Percentiles rank a stretch among this genome's conserved stretches.
phyloP scores from a whole-genome alignment of 768 basidiomycete genomes.

The Mycena floridula region DNA sequence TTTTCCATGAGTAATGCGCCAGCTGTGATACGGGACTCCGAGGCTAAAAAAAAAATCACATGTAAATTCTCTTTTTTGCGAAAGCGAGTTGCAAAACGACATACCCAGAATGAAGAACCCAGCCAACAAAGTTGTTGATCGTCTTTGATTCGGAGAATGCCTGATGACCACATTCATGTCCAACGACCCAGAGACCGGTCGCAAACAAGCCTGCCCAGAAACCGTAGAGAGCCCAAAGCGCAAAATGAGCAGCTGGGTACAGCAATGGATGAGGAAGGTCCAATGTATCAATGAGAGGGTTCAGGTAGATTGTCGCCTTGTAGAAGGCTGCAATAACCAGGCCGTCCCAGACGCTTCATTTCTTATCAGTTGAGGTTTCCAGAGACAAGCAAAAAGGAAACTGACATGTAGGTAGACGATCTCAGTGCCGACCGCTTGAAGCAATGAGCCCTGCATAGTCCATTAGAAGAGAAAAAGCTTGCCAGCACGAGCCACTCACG shows the following conservation, averaged over 20 bases:
- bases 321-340: slow-evolving; percentile 62
- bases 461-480: slow-evolving; percentile 1
- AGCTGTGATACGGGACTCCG: slow-evolving; percentile 94
- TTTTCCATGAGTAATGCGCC: slow-evolving; percentile 91
- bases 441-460: slow-evolving; percentile 62
- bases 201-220: slow-evolving; percentile 81
- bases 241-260: slow-evolving; percentile 55
- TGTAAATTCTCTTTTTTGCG: slow-evolving; percentile 12
- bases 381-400: slow-evolving; percentile 4
- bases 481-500: slow-evolving; percentile 40
- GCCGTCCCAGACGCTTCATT: slow-evolving; percentile 64
- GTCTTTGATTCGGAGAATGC: slow-evolving; percentile 90
- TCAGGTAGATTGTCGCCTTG: slow-evolving; percentile 60
- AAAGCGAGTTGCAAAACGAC: slow-evolving; percentile 18
- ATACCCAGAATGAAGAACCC: slow-evolving; percentile 86
- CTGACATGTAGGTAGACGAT: slow-evolving; percentile 76
- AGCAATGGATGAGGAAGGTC: slow-evolving; percentile 54
- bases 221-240: slow-evolving; percentile 76
- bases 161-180: slow-evolving; percentile 95
- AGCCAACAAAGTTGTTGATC: slow-evolving; percentile 90
- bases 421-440: slow-evolving; percentile 82
- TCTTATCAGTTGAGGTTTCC: not conserved
- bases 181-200: slow-evolving; percentile 93
- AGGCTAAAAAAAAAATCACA: slow-evolving; percentile 42
- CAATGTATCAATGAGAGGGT: slow-evolving; percentile 49